Evolutionary conservation across 768 basidiomycete genomes (phyloP).

Genomic region (Suillus subluteus): DNA sequence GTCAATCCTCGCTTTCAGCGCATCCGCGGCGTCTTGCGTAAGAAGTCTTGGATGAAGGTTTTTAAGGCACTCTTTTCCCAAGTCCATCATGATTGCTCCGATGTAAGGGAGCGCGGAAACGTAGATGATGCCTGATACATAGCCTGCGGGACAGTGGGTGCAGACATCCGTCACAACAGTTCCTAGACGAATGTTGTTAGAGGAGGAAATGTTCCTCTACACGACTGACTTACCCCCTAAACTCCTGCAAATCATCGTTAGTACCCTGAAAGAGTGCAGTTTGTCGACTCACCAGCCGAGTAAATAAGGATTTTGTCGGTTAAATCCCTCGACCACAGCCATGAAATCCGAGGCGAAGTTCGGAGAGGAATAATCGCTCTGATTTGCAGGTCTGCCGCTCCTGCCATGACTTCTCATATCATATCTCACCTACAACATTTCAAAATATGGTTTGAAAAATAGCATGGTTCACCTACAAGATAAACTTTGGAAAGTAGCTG

Average conservation of each 20-base stretch:
- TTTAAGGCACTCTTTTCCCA: neutral
- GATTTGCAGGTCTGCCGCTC: neutral
- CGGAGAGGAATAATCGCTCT: neutral
- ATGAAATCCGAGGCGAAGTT: neutral
- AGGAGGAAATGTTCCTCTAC: neutral
- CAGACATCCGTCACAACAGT: neutral
- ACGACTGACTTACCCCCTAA: neutral
- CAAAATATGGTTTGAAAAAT: no score
- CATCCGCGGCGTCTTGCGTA: neutral
- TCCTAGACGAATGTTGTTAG: neutral
- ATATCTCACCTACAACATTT: constrained; percentile 1
- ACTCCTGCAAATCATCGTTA: neutral
- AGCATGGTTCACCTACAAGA: neutral
- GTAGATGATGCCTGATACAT: neutral
- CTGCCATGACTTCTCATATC: neutral
- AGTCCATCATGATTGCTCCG: neutral
- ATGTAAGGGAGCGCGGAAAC: neutral
- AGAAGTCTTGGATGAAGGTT: neutral
- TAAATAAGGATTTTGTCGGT: neutral
- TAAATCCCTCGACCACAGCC: neutral
- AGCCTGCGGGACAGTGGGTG: neutral
- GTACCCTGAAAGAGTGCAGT: neutral
- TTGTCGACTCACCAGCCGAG: constrained; percentile 3
- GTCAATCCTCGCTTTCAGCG: neutral
- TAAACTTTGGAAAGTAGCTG: constrained; percentile 1